Evolutionary conservation across 2,329 filamentous ascomycete genomes (phyloP).

Genomic region (Ceratocystis alfenasii): DNA sequence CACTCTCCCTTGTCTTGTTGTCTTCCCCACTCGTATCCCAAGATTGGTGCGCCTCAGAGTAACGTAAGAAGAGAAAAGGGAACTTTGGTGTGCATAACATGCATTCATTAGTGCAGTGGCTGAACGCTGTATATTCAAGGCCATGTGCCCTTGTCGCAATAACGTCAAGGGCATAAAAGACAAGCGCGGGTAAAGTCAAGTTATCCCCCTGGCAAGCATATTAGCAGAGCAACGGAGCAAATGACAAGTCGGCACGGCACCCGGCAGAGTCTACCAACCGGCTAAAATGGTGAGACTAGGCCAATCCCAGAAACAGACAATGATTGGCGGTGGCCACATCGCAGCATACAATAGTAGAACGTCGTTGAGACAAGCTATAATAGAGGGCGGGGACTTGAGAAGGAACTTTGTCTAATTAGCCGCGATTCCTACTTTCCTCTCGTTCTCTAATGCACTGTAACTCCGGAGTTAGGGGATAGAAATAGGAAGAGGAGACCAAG

Average conservation of each 20-base stretch:
- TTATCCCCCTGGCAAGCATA: not conserved
- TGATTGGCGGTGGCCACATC: not conserved
- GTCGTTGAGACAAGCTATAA: not conserved
- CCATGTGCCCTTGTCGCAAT: not conserved
- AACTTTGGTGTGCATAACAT: not conserved
- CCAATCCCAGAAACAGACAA: not conserved
- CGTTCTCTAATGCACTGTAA: not conserved
- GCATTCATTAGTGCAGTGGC: no score
- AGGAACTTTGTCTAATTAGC: not conserved
- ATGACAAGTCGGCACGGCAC: not conserved
- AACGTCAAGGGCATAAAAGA: not conserved
- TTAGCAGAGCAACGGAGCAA: not conserved
- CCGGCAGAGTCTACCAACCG: not conserved
- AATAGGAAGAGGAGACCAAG: not conserved
- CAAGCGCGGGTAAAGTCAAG: slow-evolving; percentile 3
- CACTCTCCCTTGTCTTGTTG: not conserved
- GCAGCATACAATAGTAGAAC: not conserved
- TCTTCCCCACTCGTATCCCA: not conserved
- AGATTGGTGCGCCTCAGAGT: slow-evolving; percentile 5
- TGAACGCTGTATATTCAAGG: no score
- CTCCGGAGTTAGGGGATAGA: not conserved
- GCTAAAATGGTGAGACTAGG: slow-evolving; percentile 4
- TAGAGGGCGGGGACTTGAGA: not conserved
- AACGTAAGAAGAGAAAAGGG: not conserved
- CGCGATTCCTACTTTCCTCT: not conserved